These are phyloP conservation scores for Chondrus crispus DNA, from an alignment of 23 red algal genomes.

Conservation along the genomic window DNA sequence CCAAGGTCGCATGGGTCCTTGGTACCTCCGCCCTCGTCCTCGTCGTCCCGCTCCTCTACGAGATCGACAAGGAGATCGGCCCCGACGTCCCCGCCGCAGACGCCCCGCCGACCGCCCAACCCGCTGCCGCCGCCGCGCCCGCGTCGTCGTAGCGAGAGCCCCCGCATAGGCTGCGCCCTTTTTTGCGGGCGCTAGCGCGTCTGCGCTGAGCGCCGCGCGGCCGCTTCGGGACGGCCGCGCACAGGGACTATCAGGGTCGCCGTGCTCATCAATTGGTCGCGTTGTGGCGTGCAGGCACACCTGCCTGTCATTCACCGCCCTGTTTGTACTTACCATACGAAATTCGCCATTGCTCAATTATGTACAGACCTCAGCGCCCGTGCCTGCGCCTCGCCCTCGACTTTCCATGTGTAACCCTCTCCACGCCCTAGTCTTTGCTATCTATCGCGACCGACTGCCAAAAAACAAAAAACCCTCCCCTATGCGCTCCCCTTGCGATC, in stretches of 20 bases:
- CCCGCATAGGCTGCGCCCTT: neutral
- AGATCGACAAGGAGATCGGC: constrained; percentile 91
- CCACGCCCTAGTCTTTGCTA: too few species aligned
- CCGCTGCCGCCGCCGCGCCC: neutral
- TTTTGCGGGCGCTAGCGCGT: neutral
- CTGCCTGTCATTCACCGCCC: too few species aligned
- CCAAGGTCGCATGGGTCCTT: constrained; percentile 65
- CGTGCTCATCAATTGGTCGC: too few species aligned
- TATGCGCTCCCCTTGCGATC: constrained; percentile 49
- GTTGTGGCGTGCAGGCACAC: too few species aligned
- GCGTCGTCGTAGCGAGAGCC: neutral
- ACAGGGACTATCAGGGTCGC: too few species aligned
- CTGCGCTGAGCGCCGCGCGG: neutral
- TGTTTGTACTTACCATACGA: too few species aligned
- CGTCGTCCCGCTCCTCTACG: constrained; percentile 88
- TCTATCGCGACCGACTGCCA: too few species aligned
- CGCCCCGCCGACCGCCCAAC: neutral
- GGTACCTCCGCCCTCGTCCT: constrained; percentile 84
- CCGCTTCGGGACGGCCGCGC: too few species aligned
- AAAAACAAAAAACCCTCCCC: neutral
- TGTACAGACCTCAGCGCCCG: too few species aligned
- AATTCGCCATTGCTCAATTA: too few species aligned
- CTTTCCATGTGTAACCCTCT: too few species aligned
- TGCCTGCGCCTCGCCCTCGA: too few species aligned
- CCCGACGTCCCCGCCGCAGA: neutral